These are phyloP conservation scores for Fusarium solani-melongenae DNA, from an alignment of 2,329 filamentous ascomycete genomes.

Conservation along the genomic window DNA sequence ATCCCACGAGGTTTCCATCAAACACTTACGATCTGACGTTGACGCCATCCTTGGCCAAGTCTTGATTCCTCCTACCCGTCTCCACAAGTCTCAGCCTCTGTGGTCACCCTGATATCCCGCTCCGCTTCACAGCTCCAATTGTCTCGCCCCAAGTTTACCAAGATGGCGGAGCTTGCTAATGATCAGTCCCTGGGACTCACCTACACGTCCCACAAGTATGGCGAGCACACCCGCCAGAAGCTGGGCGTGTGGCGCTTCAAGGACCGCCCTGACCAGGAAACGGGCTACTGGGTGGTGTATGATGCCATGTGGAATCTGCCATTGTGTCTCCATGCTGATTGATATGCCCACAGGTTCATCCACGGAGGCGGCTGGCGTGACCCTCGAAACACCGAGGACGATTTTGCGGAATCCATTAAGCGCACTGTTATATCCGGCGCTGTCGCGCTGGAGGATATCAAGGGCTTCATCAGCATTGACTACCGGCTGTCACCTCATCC, in stretches of 20 bases:
- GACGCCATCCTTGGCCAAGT: slow-evolving; percentile 14
- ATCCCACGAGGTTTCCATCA: neutral
- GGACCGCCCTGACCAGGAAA: slow-evolving; percentile 24
- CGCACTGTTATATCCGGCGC: slow-evolving; percentile 50
- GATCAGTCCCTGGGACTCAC: slow-evolving; percentile 39
- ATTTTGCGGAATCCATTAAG: slow-evolving; percentile 58
- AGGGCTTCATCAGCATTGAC: slow-evolving; percentile 72
- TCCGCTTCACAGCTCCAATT: slow-evolving; percentile 20
- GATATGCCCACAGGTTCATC: slow-evolving; percentile 57
- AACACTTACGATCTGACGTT: slow-evolving; percentile 20
- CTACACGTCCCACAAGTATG: slow-evolving; percentile 51
- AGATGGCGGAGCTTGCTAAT: slow-evolving; percentile 35
- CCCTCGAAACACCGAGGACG: slow-evolving; percentile 59
- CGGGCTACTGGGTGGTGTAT: slow-evolving; percentile 53
- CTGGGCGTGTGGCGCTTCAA: slow-evolving; percentile 57
- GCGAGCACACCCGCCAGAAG: slow-evolving; percentile 56
- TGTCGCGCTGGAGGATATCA: slow-evolving; percentile 53
- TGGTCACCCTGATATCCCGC: slow-evolving; percentile 2
- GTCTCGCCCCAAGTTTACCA: slow-evolving; percentile 12
- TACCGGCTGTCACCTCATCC: slow-evolving; percentile 70
- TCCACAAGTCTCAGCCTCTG: neutral
- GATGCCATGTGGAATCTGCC: slow-evolving; percentile 15
- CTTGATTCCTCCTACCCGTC: neutral
- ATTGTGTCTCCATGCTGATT: slow-evolving; percentile 8
- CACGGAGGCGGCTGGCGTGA: slow-evolving; percentile 75